Evolutionary conservation across 345 rosid genomes (phyloP).

Genomic region (Xanthoceras sorbifolium): DNA sequence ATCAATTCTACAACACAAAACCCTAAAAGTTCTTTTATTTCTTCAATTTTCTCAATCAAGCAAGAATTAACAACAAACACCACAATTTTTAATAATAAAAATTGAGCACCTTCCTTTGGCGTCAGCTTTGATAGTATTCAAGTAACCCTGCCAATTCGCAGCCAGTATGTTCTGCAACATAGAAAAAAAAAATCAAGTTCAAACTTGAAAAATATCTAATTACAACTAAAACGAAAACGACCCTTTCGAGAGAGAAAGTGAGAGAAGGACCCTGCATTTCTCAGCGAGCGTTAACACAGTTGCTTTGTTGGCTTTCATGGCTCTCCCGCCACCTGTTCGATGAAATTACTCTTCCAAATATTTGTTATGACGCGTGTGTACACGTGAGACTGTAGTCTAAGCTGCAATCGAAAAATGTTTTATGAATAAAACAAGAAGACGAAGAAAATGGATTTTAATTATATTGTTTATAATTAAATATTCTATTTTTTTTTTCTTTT

Average conservation of each 20-base stretch:
- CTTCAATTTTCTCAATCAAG: not conserved
- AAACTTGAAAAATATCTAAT: not conserved
- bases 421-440: no score
- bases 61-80: not conserved
- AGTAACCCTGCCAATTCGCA: constrained; percentile 80
- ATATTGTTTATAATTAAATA: no score
- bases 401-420: no score
- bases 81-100: not conserved
- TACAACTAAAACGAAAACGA: not conserved
- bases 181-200: not conserved
- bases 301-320: constrained; percentile 56
- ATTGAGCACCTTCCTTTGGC: constrained; percentile 68
- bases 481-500: no score
- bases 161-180: constrained; percentile 63
- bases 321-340: constrained; percentile 52
- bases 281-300: constrained; percentile 53
- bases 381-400: no score
- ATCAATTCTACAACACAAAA: not conserved
- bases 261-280: constrained; percentile 66
- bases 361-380: not conserved
- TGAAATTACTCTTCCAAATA: constrained; percentile 35
- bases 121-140: constrained; percentile 80
- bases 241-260: not conserved
- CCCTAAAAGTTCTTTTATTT: not conserved
- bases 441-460: no score